phyloP scores from a whole-genome alignment of 805 yeast genomes.

The Yarrowia divulgata region DNA sequence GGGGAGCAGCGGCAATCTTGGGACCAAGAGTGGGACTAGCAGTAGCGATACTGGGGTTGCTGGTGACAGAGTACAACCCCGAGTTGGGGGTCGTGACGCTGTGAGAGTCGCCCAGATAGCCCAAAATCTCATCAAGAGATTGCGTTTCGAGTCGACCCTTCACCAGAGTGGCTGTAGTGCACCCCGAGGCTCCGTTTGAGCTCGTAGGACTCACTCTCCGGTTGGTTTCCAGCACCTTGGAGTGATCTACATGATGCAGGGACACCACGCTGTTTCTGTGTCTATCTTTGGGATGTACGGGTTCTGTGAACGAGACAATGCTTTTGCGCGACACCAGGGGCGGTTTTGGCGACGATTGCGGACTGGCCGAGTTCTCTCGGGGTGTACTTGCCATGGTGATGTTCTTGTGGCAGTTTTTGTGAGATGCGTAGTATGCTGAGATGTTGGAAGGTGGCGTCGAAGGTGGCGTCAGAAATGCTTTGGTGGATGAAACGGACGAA shows the following conservation, averaged over 20 bases:
- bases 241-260: slow-evolving; percentile 26
- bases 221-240: slow-evolving; percentile 17
- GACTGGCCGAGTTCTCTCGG: slow-evolving; percentile 9
- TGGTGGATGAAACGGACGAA: not conserved
- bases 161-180: slow-evolving; percentile 12
- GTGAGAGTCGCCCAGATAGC: slow-evolving; percentile 4
- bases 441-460: not conserved
- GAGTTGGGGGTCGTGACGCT: not conserved
- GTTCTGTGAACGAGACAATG: slow-evolving; percentile 30
- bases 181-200: slow-evolving; percentile 25
- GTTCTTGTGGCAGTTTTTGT: not conserved
- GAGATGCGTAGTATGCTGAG: too few species aligned
- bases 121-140: slow-evolving; percentile 24
- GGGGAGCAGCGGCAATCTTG: not conserved
- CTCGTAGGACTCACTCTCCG: slow-evolving; percentile 21
- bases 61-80: not conserved
- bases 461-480: not conserved
- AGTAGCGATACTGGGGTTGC: not conserved
- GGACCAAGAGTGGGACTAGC: not conserved
- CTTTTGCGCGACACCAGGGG: slow-evolving; percentile 31
- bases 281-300: slow-evolving; percentile 34
- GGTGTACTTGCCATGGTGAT: slow-evolving; percentile 10
- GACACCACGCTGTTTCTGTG: slow-evolving; percentile 37
- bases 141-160: slow-evolving; percentile 28
- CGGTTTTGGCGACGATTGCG: slow-evolving; percentile 25